A percentile compares a stretch with the other conserved stretches of the same genome.
phyloP scores from a whole-genome alignment of 1,139 yeast genomes.

The Meyerozyma carpophila region DNA sequence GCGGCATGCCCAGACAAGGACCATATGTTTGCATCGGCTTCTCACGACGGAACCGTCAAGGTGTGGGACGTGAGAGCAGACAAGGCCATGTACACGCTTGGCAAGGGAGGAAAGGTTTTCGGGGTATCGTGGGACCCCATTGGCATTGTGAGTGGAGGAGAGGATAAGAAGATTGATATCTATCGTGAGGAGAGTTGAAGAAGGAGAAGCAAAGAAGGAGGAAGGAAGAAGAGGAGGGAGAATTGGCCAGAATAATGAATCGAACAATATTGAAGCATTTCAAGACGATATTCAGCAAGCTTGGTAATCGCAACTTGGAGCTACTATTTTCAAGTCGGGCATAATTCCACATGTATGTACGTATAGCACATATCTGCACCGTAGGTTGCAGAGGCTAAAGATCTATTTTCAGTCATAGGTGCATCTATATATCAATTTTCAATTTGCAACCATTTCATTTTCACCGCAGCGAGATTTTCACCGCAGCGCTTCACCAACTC shows the following conservation, averaged over 20 bases:
- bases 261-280: no score
- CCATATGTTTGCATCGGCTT: constrained; percentile 80
- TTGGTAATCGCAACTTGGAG: no score
- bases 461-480: no score
- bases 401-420: no score
- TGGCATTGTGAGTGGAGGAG: constrained; percentile 91
- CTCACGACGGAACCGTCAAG: constrained; percentile 92
- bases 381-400: no score
- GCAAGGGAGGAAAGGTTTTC: constrained; percentile 68
- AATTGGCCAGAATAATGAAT: neutral
- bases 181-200: constrained; percentile 44
- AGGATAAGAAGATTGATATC: constrained; percentile 88
- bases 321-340: no score
- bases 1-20: constrained; percentile 70
- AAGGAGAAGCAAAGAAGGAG: constrained; percentile 11
- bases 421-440: no score
- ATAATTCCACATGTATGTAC: no score
- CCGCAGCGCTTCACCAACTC: no score
- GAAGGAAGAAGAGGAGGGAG: neutral
- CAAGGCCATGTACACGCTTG: constrained; percentile 78
- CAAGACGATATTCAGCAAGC: no score
- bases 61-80: constrained; percentile 95
- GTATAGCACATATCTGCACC: no score
- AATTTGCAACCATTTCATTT: no score
- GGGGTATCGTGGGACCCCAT: constrained; percentile 84